Base-by-base conservation (phyloP, 2,329 filamentous ascomycete genomes). In the Clarireedia homoeocarpa region DNA sequence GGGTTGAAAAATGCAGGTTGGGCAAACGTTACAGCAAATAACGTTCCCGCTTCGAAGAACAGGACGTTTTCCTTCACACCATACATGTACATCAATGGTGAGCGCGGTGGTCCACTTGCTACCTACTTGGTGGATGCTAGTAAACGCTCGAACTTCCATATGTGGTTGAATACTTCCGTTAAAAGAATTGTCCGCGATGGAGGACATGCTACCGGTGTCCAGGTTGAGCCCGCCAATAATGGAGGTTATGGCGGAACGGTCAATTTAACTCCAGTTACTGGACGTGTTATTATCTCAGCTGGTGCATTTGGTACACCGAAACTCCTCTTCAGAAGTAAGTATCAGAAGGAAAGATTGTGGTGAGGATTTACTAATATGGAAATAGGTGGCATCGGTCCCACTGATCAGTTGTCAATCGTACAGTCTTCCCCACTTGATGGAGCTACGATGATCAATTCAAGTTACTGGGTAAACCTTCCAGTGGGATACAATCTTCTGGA, bases 101-200 rank as follows among this genome's bases (percentile, higher is more conserved):
- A 87, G 69, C 76, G 86, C 58, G 82, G 82, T 46, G 86, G 87
- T 1, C 86, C 86, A 12, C 74, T 89, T 67, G 82, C 82, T 7
- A 88, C 86, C 0, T 90, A 90, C 65, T 79, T 90, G 1, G 81
- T 84, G 4, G 75, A 77, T 17, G 84, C 84, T 1, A 74, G 76
- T 48, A 72, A 73, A 44, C 76, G 82, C 58, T 70, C 73, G 40
- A 87, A 89, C 72, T 89, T 90, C 71, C 76, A 80, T 53, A 73
- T 90, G 48, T 82, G 81, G 75, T 79, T 79, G 20, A 82, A 84
- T 66, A 86, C 84, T 3, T 77, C 80, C 46, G 85, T 87, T n/a
- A 78, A 79, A 61, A 78, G 85, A 27, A 77, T 89, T n/a, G 71
- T 88, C 20, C 82, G 86, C 12, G 75, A 74, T 15, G 83, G 81